Conservation (phyloP, 495 filamentous ascomycete genomes). For the Diplogelasinospora grovesii region DNA sequence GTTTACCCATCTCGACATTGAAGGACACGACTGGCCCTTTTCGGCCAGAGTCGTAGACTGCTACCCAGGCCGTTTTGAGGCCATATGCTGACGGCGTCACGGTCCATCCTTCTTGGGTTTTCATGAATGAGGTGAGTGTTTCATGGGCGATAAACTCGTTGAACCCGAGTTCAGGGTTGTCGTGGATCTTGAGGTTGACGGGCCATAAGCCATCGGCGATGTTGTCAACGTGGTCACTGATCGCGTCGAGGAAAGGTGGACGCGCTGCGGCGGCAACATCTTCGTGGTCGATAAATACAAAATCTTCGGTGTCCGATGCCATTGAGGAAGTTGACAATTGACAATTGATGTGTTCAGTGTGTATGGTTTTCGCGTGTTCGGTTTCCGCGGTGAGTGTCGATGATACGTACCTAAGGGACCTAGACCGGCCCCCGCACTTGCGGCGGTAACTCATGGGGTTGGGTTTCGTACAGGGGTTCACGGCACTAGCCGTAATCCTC, state of each 20-base stretch:
- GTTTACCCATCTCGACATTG: slow-evolving; percentile 51
- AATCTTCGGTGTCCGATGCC: not conserved
- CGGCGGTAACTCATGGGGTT: too few species aligned
- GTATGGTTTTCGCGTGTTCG: too few species aligned
- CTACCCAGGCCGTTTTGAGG: slow-evolving; percentile 50
- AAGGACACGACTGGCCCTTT: slow-evolving; percentile 47
- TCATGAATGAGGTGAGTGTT: slow-evolving; percentile 49
- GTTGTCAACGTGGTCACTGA: slow-evolving; percentile 31
- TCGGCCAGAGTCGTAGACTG: slow-evolving; percentile 43
- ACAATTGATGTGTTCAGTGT: too few species aligned
- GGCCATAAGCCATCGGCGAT: slow-evolving; percentile 32
- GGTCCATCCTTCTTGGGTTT: slow-evolving; percentile 42
- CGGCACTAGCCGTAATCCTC: too few species aligned
- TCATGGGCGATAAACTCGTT: slow-evolving; percentile 53
- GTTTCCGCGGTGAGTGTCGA: too few species aligned
- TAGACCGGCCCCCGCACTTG: too few species aligned
- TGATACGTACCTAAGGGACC: too few species aligned
- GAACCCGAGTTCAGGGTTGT: slow-evolving; percentile 54
- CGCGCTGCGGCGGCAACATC: not conserved
- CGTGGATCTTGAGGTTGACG: slow-evolving; percentile 50
- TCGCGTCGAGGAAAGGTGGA: slow-evolving; percentile 12
- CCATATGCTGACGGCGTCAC: slow-evolving; percentile 52
- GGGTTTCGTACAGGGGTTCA: too few species aligned
- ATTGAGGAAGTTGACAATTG: too few species aligned
- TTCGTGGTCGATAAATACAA: not conserved